Percentiles rank a stretch among this genome's conserved stretches.
Evolutionary conservation across 345 rosid genomes (phyloP).

Genomic region (Hypericum androsaemum): DNA sequence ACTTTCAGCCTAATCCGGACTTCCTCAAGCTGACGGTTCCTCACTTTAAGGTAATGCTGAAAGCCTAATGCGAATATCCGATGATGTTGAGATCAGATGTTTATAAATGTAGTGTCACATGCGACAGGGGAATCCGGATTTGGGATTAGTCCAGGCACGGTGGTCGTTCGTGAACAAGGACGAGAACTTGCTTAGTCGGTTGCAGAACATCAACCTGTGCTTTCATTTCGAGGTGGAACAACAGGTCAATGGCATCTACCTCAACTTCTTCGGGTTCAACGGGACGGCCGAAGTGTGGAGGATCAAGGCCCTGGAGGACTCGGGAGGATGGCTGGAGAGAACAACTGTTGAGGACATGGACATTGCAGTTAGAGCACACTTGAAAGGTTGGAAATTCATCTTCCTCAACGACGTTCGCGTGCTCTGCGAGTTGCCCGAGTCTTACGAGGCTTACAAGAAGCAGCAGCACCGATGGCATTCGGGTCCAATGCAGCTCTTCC

Average conservation of each 20-base stretch:
- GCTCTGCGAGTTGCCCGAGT: slow-evolving; percentile 2
- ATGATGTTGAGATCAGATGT: no score
- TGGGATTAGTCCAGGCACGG: slow-evolving; percentile 4
- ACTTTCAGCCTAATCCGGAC: slow-evolving; percentile 4
- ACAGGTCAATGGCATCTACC: slow-evolving; percentile 1
- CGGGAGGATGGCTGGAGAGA: slow-evolving; percentile 4
- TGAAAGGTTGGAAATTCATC: slow-evolving; percentile 4
- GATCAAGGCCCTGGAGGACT: slow-evolving; percentile 4
- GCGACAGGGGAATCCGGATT: neutral
- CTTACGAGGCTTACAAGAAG: slow-evolving; percentile 3
- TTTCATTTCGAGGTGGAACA: slow-evolving; percentile 5
- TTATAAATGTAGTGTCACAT: no score
- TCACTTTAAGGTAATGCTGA: slow-evolving; percentile 1
- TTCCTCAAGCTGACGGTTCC: slow-evolving; percentile 3
- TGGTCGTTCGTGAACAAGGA: slow-evolving; percentile 5
- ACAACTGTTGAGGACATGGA: slow-evolving; percentile 3
- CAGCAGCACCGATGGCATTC: slow-evolving; percentile 6
- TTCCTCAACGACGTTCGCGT: slow-evolving; percentile 4
- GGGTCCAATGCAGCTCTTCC: slow-evolving; percentile 7
- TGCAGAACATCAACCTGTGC: slow-evolving; percentile 5
- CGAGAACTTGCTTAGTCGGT: slow-evolving; percentile 1
- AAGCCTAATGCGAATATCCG: neutral
- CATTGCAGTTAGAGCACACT: slow-evolving; percentile 3
- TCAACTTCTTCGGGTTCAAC: slow-evolving; percentile 2
- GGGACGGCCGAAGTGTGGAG: slow-evolving; percentile 5